Conservation (phyloP, 1,284 basidiomycete species). For the Erythrobasidium hasegawianum region DNA sequence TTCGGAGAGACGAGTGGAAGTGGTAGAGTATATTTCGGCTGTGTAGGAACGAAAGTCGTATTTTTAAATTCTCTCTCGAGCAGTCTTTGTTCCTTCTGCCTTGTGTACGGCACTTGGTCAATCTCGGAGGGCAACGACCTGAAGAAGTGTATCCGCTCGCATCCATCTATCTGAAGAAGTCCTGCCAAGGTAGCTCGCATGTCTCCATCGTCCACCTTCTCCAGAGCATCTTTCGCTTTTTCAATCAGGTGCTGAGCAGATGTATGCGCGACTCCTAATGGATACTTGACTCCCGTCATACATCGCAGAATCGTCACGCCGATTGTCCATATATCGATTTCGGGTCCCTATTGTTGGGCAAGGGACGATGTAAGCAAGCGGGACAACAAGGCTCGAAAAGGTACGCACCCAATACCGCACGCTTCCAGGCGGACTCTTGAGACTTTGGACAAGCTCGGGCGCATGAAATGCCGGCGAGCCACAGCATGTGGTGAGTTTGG, state of each 20-base stretch:
- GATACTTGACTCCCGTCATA: slow-evolving; percentile 55
- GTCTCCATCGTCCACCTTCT: slow-evolving; percentile 49
- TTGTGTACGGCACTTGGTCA: slow-evolving; percentile 16
- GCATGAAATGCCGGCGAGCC: slow-evolving; percentile 51
- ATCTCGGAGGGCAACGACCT: slow-evolving; percentile 45
- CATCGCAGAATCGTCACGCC: slow-evolving; percentile 56
- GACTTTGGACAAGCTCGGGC: slow-evolving; percentile 56
- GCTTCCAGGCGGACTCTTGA: slow-evolving; percentile 53
- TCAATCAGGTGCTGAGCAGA: slow-evolving; percentile 53
- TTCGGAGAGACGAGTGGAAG: slow-evolving; percentile 45
- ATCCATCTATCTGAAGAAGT: slow-evolving; percentile 54
- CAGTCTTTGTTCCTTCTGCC: neutral
- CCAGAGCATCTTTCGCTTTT: slow-evolving; percentile 50
- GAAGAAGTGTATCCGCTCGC: slow-evolving; percentile 53
- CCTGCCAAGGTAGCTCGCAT: slow-evolving; percentile 51
- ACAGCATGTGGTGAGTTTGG: slow-evolving; percentile 58
- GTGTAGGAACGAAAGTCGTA: slow-evolving; percentile 53
- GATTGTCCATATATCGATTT: slow-evolving; percentile 59
- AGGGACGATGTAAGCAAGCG: no score
- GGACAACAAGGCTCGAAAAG: no score
- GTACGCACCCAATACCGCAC: slow-evolving; percentile 52
- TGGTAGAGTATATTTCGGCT: slow-evolving; percentile 53
- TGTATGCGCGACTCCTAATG: slow-evolving; percentile 55
- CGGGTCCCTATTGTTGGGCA: slow-evolving; percentile 54
- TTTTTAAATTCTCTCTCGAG: slow-evolving; percentile 52